Base-by-base conservation (phyloP, 176 grass and related monocot species). In the Pharus latifolius region DNA sequence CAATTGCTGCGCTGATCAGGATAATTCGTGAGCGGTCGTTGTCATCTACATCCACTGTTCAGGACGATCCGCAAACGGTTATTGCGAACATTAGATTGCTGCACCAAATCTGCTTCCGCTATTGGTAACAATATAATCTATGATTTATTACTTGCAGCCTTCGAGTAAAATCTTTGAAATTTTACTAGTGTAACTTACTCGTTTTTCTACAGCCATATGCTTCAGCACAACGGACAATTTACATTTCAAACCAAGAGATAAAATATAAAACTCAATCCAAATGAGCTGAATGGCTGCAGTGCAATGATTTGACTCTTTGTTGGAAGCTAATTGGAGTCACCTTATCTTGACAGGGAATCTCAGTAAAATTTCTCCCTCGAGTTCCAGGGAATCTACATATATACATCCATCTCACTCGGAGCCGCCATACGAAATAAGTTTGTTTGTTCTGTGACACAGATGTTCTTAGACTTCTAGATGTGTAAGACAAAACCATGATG, bases 361-460 rank as follows among this genome's bases (percentile, higher is more conserved):
- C 46, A 54, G 35, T 44, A 27, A 51, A 42, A 48, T 10, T 34
- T 67, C 53, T 56, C 18, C 57, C 15, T 47, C n/a, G 35, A 23
- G 40, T 16, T 58, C 59, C 50, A 66, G 67, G 53, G 61, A 52
- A 34, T 7, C 48, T 67, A 53, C 53, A 69, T 49, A 14, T 55
- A 4, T 23, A 40, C 44, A 61, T 49, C 42, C 19, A 72, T 61
- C 56, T 52, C 55, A 69, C 56, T 47, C 60, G 7, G 63, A 85
- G 41, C 47, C 24, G 40, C 56, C 70, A 76, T 43, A 65, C 7
- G 77, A 49, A 44, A 7, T 20, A 32, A 26, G 50, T 81, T 81
- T 86, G 65, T 64, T 64, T 51, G 7, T 38, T 81, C 43, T 10
- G 11, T 77, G 72, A 77, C 65, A 64, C 60, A 26, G 78, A 77